A percentile compares a stretch with the other conserved stretches of the same genome.
These are phyloP conservation scores for Phlyctochytrium planicorne DNA, from an alignment of 192 early-diverging fungal species.

Conservation along the genomic window DNA sequence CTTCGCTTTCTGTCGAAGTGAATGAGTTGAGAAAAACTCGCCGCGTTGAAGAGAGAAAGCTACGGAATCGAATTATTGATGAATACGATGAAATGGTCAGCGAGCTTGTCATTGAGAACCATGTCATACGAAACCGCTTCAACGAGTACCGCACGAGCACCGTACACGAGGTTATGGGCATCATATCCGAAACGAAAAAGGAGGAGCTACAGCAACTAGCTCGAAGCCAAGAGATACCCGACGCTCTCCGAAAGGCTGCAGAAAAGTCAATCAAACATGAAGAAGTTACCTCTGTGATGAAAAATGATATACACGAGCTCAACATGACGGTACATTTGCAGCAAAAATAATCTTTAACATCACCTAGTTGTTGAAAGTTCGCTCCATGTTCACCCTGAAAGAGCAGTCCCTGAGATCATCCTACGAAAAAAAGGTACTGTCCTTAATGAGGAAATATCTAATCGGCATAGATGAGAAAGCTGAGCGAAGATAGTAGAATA, in stretches of 20 bases:
- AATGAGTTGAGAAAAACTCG: slow-evolving; percentile 45
- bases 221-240: slow-evolving; percentile 42
- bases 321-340: slow-evolving; percentile 43
- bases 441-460: not conserved
- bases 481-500: slow-evolving; percentile 47
- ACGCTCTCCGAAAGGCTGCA: slow-evolving; percentile 32
- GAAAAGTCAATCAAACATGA: slow-evolving; percentile 44
- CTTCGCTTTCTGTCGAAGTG: slow-evolving; percentile 46
- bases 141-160: slow-evolving; percentile 51
- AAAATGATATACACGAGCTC: slow-evolving; percentile 47
- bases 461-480: slow-evolving; percentile 38
- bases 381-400: slow-evolving; percentile 54
- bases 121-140: slow-evolving; percentile 50
- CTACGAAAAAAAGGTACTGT: slow-evolving; percentile 44
- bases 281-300: slow-evolving; percentile 27
- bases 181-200: slow-evolving; percentile 54
- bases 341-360: slow-evolving; percentile 7
- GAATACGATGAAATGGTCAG: slow-evolving; percentile 57
- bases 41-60: slow-evolving; percentile 44
- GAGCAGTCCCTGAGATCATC: slow-evolving; percentile 47
- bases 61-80: slow-evolving; percentile 47
- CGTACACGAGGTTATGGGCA: slow-evolving; percentile 50
- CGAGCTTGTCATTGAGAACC: slow-evolving; percentile 55
- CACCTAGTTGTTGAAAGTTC: slow-evolving; percentile 44
- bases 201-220: slow-evolving; percentile 45